A percentile compares a stretch with the other conserved stretches of the same genome.
Conservation (phyloP, 345 rosid species). For the Dovyalis caffra region DNA sequence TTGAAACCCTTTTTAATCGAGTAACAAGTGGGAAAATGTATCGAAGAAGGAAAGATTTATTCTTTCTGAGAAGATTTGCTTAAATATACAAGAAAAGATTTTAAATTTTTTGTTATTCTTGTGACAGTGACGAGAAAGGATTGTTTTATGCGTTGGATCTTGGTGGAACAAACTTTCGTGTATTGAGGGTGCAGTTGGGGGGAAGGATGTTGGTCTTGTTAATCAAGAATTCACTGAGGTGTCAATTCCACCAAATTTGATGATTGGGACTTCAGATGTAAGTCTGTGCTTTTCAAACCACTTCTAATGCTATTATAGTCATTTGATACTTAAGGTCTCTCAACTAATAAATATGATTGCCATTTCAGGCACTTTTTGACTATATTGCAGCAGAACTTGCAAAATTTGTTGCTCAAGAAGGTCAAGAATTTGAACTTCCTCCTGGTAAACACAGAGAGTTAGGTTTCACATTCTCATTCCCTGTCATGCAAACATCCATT, state of each 20-base stretch:
- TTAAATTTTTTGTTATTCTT: slow-evolving; percentile 1
- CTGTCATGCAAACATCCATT: slow-evolving; percentile 79
- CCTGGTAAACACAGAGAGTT: slow-evolving; percentile 75
- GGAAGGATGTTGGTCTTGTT: slow-evolving; percentile 54
- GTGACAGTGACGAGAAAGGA: slow-evolving; percentile 73
- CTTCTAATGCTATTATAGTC: not conserved
- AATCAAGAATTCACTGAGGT: slow-evolving; percentile 74
- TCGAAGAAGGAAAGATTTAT: not conserved
- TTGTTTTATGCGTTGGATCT: slow-evolving; percentile 90
- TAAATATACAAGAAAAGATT: not conserved
- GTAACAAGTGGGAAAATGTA: not conserved
- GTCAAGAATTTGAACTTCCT: slow-evolving; percentile 46
- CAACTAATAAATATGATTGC: slow-evolving; percentile 10
- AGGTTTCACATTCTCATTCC: slow-evolving; percentile 98
- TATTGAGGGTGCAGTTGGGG: slow-evolving; percentile 80
- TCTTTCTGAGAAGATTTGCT: not conserved
- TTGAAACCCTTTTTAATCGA: not conserved
- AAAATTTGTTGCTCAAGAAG: slow-evolving; percentile 73
- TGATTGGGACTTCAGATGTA: slow-evolving; percentile 73
- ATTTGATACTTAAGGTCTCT: not conserved
- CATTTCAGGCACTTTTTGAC: slow-evolving; percentile 65
- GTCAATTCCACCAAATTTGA: slow-evolving; percentile 79
- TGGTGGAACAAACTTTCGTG: slow-evolving; percentile 98
- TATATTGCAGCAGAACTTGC: slow-evolving; percentile 75
- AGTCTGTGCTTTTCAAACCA: slow-evolving; percentile 21